Conservation (phyloP, 176 grass and related monocot genomes). For the Tillandsia fasciculata region DNA sequence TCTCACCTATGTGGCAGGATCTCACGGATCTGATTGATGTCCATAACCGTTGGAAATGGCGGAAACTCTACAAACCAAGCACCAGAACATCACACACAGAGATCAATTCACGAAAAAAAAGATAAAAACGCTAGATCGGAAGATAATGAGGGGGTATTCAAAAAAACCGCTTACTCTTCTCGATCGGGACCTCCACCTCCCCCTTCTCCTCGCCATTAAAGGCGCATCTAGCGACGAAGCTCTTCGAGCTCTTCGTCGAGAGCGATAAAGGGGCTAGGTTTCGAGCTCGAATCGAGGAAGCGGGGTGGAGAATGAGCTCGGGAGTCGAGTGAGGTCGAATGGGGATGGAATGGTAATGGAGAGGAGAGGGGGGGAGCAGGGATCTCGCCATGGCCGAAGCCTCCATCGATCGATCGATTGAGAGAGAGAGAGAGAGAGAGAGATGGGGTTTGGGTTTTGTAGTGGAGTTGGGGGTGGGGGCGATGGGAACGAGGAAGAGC, state of each 20-base stretch:
- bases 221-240: conserved; percentile 11
- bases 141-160: background rate
- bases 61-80: conserved; percentile 26
- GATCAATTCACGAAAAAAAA: conserved; percentile 10
- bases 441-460: background rate
- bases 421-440: background rate
- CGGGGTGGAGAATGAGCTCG: background rate
- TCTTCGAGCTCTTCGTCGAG: conserved; percentile 11
- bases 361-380: conserved; percentile 8
- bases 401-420: conserved; percentile 18
- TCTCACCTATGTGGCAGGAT: conserved; percentile 43
- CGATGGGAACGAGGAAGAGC: background rate
- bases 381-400: conserved; percentile 30
- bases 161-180: conserved; percentile 34
- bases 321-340: background rate
- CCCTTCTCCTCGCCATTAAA: conserved; percentile 3
- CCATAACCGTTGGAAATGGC: conserved; percentile 38
- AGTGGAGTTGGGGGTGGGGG: background rate
- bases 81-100: background rate
- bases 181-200: conserved; percentile 27
- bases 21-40: conserved; percentile 45
- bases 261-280: conserved; percentile 6
- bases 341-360: background rate
- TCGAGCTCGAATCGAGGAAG: background rate
- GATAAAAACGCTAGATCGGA: background rate